These are phyloP conservation scores for Kernera saxatilis DNA, from an alignment of 345 rosid species.

Conservation along the genomic window DNA sequence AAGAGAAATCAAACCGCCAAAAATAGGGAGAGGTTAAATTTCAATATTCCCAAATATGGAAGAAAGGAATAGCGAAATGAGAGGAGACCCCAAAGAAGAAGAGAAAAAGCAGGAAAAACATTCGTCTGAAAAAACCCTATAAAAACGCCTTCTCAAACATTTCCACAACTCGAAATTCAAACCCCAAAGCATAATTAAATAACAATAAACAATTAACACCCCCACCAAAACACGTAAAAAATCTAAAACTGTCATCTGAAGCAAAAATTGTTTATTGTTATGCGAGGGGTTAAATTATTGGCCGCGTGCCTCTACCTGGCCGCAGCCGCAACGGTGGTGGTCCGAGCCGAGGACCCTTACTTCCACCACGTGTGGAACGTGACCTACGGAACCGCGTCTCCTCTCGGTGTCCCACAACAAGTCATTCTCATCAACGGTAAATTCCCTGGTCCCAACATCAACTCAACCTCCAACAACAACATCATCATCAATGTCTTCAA, in stretches of 20 bases:
- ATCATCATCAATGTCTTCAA: slow-evolving; percentile 67
- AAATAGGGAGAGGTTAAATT: slow-evolving; percentile 17
- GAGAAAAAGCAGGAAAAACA: slow-evolving; percentile 23
- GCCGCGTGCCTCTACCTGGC: slow-evolving; percentile 33
- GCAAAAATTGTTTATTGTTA: slow-evolving; percentile 20
- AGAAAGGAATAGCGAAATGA: slow-evolving; percentile 22
- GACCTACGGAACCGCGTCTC: slow-evolving; percentile 68
- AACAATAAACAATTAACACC: slow-evolving; percentile 5
- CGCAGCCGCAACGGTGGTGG: slow-evolving; percentile 32
- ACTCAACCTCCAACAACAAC: slow-evolving; percentile 77
- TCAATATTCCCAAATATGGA: slow-evolving; percentile 23
- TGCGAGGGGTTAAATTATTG: slow-evolving; percentile 37
- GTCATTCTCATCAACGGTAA: slow-evolving; percentile 69
- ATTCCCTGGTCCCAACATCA: slow-evolving; percentile 78
- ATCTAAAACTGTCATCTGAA: not conserved
- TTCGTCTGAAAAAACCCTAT: slow-evolving; percentile 1
- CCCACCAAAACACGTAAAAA: not conserved
- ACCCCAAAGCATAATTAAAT: slow-evolving; percentile 19
- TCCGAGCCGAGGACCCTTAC: slow-evolving; percentile 62
- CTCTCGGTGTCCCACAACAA: slow-evolving; percentile 69
- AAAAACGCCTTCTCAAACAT: slow-evolving; percentile 10
- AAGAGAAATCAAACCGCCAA: not conserved
- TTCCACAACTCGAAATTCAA: slow-evolving; percentile 23
- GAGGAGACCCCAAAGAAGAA: slow-evolving; percentile 26
- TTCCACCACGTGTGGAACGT: slow-evolving; percentile 68